Base-by-base conservation (phyloP, 495 filamentous ascomycete genomes). In the Haplographium delicatum region DNA sequence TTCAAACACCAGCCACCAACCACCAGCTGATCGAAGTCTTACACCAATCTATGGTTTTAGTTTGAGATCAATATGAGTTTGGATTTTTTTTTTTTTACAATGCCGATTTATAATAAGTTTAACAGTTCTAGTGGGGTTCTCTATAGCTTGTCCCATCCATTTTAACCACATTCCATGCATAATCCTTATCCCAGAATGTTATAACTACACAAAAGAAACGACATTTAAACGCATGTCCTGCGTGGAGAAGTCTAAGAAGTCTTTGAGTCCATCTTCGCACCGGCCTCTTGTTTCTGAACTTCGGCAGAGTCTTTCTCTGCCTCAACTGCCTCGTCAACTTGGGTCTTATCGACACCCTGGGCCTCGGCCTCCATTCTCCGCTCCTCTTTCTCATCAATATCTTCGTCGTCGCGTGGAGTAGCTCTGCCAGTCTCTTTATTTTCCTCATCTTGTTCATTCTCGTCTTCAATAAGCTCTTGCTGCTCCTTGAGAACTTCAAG, bases 401-500 rank as follows among this genome's bases (percentile, higher is more conserved):
- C 82, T 53, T 98, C 91, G 28, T 90, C 91, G 59, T 98, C 77
- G 73, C 74, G 89, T 65, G 68, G 76, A 67, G 74, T 95, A 72
- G 79, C 89, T 75, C 64, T 84, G 68, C 60, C 81, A 18, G 68
- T 74, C 57, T 73, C 78, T 60, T 82, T 80, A 68, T 81, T 84
- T 71, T 82, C 81, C 64, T 85, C 78, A 65, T 84, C 83, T 72
- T 97, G 91, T 71, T 91, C 79, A 54, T 91, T 91, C 72, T 99
- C 93, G 70, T 97, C 94, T 51, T 95, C 81, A 58, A 99, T 99
- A 44, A 99, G 80, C 59, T 97, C 93, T 64, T 99, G 88, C 71
- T 99, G 93, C 72, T 99, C 93, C 79, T 89, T 94, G 60, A 99
- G 78, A 6, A 99, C 93, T 75, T 99, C 93, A n/a, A 99, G 81